phyloP scores from a whole-genome alignment of 495 filamentous ascomycete species.

The Penicillium robsamsonii region DNA sequence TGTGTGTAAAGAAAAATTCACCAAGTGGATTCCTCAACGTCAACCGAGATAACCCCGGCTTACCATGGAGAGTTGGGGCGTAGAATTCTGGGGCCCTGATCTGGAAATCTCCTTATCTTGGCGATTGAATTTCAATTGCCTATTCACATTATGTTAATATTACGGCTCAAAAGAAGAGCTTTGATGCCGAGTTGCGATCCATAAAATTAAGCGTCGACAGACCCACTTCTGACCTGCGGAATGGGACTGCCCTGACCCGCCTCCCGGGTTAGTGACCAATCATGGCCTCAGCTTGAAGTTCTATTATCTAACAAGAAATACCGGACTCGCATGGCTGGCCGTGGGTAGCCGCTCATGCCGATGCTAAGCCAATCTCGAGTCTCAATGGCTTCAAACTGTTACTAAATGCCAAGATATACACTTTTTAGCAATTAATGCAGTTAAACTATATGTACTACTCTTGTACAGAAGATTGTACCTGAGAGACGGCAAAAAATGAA shows the following conservation, averaged over 20 bases:
- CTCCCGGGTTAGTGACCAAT: constrained; percentile 7
- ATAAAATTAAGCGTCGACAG: constrained; percentile 22
- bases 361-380: not conserved
- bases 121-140: constrained; percentile 15
- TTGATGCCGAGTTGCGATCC: constrained; percentile 10
- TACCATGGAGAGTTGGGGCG: constrained; percentile 14
- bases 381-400: constrained; percentile 9
- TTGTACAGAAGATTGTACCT: too few species aligned
- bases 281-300: constrained; percentile 8
- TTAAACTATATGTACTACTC: too few species aligned
- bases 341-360: constrained; percentile 20
- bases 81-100: constrained; percentile 23
- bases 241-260: not conserved
- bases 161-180: constrained; percentile 1
- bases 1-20: constrained; percentile 21
- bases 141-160: constrained; percentile 11
- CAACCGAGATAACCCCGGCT: constrained; percentile 24
- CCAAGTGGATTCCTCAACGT: constrained; percentile 21
- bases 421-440: not conserved
- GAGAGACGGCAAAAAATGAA: too few species aligned
- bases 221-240: constrained; percentile 13
- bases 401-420: constrained; percentile 2
- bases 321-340: constrained; percentile 11
- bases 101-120: constrained; percentile 17
- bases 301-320: constrained; percentile 27